Percentiles rank a stretch among this genome's conserved stretches.
These are phyloP conservation scores for Cladosporium colombiae DNA, from an alignment of 2,329 filamentous ascomycete species.

Conservation along the genomic window DNA sequence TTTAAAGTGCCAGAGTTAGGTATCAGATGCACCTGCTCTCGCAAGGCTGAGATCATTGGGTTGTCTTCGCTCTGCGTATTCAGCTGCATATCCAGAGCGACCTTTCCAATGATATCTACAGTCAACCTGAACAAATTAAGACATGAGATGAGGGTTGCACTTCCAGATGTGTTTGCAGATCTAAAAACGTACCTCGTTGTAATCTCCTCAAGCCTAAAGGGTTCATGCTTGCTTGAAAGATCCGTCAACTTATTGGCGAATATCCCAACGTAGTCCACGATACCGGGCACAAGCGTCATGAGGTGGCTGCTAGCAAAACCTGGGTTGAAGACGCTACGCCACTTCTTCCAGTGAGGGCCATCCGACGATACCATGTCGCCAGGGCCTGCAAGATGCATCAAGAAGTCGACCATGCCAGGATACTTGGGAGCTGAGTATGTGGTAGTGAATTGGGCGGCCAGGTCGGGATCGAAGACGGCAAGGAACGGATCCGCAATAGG, in stretches of 20 bases:
- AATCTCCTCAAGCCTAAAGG: slow-evolving; percentile 45
- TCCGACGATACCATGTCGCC: slow-evolving; percentile 34
- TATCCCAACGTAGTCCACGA: slow-evolving; percentile 39
- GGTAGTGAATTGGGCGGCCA: slow-evolving; percentile 23
- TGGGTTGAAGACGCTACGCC: slow-evolving; percentile 47
- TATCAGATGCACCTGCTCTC: slow-evolving; percentile 30
- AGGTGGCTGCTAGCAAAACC: slow-evolving; percentile 43
- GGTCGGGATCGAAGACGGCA: slow-evolving; percentile 23
- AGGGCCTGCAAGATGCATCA: slow-evolving; percentile 26
- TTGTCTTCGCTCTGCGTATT: slow-evolving; percentile 38
- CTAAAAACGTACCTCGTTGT: slow-evolving; percentile 31
- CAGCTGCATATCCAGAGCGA: slow-evolving; percentile 42
- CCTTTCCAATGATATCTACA: slow-evolving; percentile 46
- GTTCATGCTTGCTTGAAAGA: slow-evolving; percentile 37
- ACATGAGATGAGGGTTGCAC: background rate
- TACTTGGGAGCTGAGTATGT: slow-evolving; percentile 25
- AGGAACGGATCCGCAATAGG: slow-evolving; percentile 26
- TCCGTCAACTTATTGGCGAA: slow-evolving; percentile 39
- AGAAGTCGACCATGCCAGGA: slow-evolving; percentile 18
- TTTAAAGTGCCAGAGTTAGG: slow-evolving; percentile 25
- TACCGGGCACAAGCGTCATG: slow-evolving; percentile 41
- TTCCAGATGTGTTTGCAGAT: background rate
- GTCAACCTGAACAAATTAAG: slow-evolving; percentile 32
- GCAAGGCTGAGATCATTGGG: slow-evolving; percentile 40
- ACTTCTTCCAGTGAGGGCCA: slow-evolving; percentile 46